Evolutionary conservation across 768 basidiomycete genomes (phyloP).

Genomic region (Lentinula raphanica): DNA sequence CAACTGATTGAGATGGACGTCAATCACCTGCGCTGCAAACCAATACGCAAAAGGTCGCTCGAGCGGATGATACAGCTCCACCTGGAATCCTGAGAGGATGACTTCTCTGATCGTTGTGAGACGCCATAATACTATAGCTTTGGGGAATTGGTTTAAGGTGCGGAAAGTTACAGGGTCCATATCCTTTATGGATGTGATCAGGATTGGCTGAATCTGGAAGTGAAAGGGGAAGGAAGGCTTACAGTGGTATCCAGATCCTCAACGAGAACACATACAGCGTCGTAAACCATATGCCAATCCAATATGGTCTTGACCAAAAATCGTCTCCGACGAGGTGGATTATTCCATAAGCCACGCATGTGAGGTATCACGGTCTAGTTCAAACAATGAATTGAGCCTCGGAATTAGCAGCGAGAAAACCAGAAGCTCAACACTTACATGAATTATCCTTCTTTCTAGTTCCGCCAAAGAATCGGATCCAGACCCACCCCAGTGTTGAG

Average conservation of each 20-base stretch:
- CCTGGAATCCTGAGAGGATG: conserved; percentile 69
- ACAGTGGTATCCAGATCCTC: conserved; percentile 26
- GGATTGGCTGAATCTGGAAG: neutral
- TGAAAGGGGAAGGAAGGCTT: conserved; percentile 9
- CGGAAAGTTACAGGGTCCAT: conserved; percentile 27
- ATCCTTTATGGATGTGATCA: neutral
- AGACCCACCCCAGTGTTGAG: conserved; percentile 33
- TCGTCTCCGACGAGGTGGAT: conserved; percentile 62
- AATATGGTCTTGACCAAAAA: conserved; percentile 57
- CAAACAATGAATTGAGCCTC: neutral
- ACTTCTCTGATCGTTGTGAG: conserved; percentile 60
- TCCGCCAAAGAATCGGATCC: conserved; percentile 32
- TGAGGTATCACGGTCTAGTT: conserved; percentile 53
- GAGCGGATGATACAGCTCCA: conserved; percentile 63
- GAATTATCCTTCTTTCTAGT: conserved; percentile 37
- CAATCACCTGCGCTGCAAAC: conserved; percentile 56
- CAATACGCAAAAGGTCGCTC: conserved; percentile 76
- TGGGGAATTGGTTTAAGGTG: conserved; percentile 37
- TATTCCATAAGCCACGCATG: conserved; percentile 59
- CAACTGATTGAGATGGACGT: conserved; percentile 48
- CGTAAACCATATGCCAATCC: conserved; percentile 65
- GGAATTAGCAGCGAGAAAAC: neutral
- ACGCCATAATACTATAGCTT: conserved; percentile 52
- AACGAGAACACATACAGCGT: conserved; percentile 25
- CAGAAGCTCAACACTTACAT: conserved; percentile 26